A percentile compares a stretch with the other conserved stretches of the same genome.
phyloP scores from a whole-genome alignment of 2,329 filamentous ascomycete genomes.

The Aspergillus aculeatinus region DNA sequence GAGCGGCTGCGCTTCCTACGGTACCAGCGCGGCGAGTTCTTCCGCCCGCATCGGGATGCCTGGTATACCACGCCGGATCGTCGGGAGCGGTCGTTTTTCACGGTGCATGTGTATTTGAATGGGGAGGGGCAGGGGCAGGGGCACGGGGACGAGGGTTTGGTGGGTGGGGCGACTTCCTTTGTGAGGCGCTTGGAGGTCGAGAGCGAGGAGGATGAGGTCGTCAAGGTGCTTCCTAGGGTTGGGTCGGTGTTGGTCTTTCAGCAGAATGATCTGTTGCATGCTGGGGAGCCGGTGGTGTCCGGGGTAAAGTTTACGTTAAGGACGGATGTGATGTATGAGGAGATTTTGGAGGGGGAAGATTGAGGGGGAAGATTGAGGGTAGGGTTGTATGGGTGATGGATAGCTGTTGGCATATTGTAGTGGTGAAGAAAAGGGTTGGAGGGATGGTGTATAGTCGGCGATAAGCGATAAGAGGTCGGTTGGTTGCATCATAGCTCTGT shows the following conservation, averaged over 20 bases:
- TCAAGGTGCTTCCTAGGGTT: conserved; percentile 49
- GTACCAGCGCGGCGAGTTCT: conserved; percentile 71
- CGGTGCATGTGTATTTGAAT: conserved; percentile 57
- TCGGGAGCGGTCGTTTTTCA: conserved; percentile 53
- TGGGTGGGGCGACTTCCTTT: no score
- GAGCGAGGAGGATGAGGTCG: conserved; percentile 14
- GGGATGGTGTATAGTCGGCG: no score
- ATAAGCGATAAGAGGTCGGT: no score
- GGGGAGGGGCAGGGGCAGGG: conserved; percentile 38
- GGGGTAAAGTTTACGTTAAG: conserved; percentile 57
- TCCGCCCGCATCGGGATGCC: conserved; percentile 68
- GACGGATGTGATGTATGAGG: conserved; percentile 47
- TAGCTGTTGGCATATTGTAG: no score
- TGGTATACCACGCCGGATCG: conserved; percentile 58
- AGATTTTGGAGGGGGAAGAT: no score
- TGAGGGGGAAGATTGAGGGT: no score
- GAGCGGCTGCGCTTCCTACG: conserved; percentile 72
- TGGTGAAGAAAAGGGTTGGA: no score
- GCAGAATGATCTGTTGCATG: conserved; percentile 52
- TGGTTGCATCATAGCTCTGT: no score
- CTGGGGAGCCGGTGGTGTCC: conserved; percentile 53
- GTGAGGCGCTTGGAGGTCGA: not conserved
- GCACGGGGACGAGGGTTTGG: not conserved
- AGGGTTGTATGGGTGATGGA: no score
- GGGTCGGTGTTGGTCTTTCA: conserved; percentile 58